Evolutionary conservation across 2,329 filamentous ascomycete genomes (phyloP).

Genomic region (Fusarium praegraminearum): DNA sequence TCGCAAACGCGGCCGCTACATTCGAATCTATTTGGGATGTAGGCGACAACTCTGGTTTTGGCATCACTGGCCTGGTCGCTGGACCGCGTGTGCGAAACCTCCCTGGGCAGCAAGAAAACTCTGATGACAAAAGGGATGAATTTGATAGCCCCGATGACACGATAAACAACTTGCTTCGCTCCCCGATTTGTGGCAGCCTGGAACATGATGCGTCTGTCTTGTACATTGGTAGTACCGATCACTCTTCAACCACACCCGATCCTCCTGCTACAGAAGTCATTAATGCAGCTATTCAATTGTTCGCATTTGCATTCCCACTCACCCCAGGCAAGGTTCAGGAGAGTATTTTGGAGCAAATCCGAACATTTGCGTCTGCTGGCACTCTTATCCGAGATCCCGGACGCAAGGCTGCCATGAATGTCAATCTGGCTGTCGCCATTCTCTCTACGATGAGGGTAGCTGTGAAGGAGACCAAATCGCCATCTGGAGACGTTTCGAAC

Average conservation of each 20-base stretch:
- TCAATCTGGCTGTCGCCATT: constrained; percentile 88
- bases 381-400: constrained; percentile 87
- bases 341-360: constrained; percentile 93
- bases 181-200: constrained; percentile 83
- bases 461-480: constrained; percentile 80
- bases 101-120: constrained; percentile 73
- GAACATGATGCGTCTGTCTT: constrained; percentile 90
- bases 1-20: constrained; percentile 87
- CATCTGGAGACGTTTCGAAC: constrained; percentile 78
- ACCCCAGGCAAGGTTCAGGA: constrained; percentile 94
- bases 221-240: constrained; percentile 68
- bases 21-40: constrained; percentile 98
- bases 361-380: constrained; percentile 85
- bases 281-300: constrained; percentile 92
- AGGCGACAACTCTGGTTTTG: constrained; percentile 93
- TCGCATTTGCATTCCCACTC: constrained; percentile 89
- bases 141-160: constrained; percentile 71
- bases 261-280: constrained; percentile 93
- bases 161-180: constrained; percentile 71
- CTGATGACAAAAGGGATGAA: constrained; percentile 60
- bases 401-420: constrained; percentile 87
- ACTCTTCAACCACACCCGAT: constrained; percentile 68
- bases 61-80: constrained; percentile 85
- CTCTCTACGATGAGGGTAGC: constrained; percentile 85
- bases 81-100: constrained; percentile 80